Evolutionary conservation across 305 asterid genomes (phyloP).

Genomic region (Solanum aculeatissimum): DNA sequence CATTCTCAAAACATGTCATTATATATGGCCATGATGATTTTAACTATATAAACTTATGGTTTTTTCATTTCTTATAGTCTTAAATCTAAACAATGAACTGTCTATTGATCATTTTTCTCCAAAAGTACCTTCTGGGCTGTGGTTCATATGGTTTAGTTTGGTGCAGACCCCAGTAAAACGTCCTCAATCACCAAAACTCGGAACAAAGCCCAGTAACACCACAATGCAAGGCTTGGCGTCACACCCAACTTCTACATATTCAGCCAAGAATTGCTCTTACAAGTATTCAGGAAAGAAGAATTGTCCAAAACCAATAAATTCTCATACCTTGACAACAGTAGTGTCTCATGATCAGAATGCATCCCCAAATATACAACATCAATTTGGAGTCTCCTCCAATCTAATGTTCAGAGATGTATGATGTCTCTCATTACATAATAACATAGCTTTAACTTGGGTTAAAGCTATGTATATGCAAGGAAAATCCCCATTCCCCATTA

Average conservation of each 20-base stretch:
- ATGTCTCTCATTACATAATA: not conserved
- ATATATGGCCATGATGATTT: not conserved
- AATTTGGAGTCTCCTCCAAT: not conserved
- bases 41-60: not conserved
- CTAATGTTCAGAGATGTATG: not conserved
- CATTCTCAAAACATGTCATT: not conserved
- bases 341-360: not conserved
- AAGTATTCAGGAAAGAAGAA: constrained; percentile 15
- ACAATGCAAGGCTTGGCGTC: constrained; percentile 18
- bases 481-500: not conserved
- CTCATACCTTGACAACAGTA: not conserved
- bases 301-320: not conserved
- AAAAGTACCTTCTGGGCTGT: not conserved
- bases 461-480: not conserved
- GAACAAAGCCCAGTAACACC: constrained; percentile 24
- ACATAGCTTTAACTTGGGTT: not conserved
- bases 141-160: not conserved
- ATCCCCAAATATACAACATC: not conserved
- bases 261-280: constrained; percentile 20
- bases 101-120: not conserved
- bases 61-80: not conserved
- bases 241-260: constrained; percentile 27
- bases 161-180: constrained; percentile 32
- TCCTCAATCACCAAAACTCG: constrained; percentile 26
- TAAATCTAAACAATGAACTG: not conserved